Evolutionary conservation across 2,329 filamentous ascomycete genomes (phyloP).

Genomic region (Aspergillus bombycis): DNA sequence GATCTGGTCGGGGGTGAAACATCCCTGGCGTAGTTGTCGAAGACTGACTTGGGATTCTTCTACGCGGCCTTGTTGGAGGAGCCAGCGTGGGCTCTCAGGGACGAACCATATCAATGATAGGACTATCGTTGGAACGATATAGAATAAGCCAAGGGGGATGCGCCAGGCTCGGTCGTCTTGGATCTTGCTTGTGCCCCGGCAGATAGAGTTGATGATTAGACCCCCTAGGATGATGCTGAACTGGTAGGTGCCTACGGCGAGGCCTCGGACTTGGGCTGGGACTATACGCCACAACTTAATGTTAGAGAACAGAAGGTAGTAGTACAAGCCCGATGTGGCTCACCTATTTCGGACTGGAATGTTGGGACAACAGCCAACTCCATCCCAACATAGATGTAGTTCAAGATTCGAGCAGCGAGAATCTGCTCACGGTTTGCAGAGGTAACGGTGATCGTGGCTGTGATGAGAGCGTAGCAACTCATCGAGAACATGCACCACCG

Average conservation of each 20-base stretch:
- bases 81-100: slow-evolving; percentile 34
- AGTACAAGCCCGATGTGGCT: not conserved
- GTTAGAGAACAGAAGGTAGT: not conserved
- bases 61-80: slow-evolving; percentile 27
- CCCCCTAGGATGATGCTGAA: slow-evolving; percentile 1
- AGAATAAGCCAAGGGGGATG: slow-evolving; percentile 42
- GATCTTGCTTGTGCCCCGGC: slow-evolving; percentile 32
- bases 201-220: slow-evolving; percentile 23
- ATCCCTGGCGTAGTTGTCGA: slow-evolving; percentile 16
- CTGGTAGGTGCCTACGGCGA: slow-evolving; percentile 13
- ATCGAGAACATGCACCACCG: slow-evolving; percentile 42
- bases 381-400: slow-evolving; percentile 46
- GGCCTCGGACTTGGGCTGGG: slow-evolving; percentile 26
- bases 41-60: slow-evolving; percentile 35
- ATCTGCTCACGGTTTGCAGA: slow-evolving; percentile 34
- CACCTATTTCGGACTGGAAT: slow-evolving; percentile 28
- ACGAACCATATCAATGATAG: slow-evolving; percentile 31
- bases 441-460: slow-evolving; percentile 38
- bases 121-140: slow-evolving; percentile 35
- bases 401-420: slow-evolving; percentile 39
- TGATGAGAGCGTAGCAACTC: slow-evolving; percentile 39
- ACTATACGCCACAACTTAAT: slow-evolving; percentile 22
- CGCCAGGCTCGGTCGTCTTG: slow-evolving; percentile 33
- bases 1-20: not conserved
- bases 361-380: slow-evolving; percentile 23